Conservation (phyloP, 345 rosid genomes). For the Lepidium didymum region DNA sequence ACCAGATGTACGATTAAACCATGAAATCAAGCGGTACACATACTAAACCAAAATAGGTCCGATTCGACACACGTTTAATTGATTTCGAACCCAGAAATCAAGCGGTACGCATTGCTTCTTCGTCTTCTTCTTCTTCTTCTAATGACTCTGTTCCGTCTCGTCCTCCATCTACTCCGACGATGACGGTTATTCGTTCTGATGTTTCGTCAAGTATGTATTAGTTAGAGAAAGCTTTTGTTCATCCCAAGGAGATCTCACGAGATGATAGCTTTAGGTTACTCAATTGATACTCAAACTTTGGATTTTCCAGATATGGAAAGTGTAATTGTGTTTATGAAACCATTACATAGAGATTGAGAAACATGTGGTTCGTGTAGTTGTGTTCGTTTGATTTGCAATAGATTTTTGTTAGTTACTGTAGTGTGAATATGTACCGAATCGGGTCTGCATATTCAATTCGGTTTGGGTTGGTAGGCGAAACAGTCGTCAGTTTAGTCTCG, state of each 20-base stretch:
- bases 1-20: no score
- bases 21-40: no score
- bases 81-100: no score
- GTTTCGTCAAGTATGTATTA: constrained; percentile 25
- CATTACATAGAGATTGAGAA: not conserved
- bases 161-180: not conserved
- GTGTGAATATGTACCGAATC: no score
- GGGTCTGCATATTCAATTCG: no score
- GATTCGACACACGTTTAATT: no score
- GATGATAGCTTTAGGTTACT: constrained; percentile 47
- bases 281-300: not conserved
- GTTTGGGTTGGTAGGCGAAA: no score
- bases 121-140: constrained; percentile 34
- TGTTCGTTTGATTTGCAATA: not conserved
- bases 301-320: not conserved
- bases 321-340: not conserved
- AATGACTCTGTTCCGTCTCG: constrained; percentile 16
- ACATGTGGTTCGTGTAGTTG: no score
- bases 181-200: not conserved
- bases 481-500: no score
- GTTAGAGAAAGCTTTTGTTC: constrained; percentile 21
- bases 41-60: no score
- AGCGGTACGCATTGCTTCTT: constrained; percentile 51
- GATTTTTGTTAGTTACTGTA: not conserved
- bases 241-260: constrained; percentile 44